Conservation (phyloP, 148 eudicot genomes). For the Limonium bicolor region DNA sequence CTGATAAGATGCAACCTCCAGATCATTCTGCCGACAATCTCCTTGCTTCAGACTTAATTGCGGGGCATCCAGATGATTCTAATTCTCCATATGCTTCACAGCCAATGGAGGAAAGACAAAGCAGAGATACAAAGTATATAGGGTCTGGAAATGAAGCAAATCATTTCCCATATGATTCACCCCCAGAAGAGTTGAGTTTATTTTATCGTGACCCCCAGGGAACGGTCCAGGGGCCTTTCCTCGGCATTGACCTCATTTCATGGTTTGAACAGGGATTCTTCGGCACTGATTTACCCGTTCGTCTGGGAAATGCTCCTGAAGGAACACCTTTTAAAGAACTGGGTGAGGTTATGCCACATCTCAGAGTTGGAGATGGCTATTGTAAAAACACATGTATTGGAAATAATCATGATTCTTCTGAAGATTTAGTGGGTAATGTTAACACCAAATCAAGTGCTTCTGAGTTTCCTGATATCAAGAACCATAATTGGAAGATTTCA, state of each 20-base stretch:
- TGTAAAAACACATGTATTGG: slow-evolving; percentile 13
- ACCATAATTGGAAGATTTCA: slow-evolving; percentile 33
- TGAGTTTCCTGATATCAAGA: slow-evolving; percentile 18
- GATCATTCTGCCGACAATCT: slow-evolving; percentile 19
- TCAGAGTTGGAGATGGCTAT: slow-evolving; percentile 27
- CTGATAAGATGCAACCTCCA: slow-evolving; percentile 12
- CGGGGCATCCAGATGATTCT: slow-evolving; percentile 34
- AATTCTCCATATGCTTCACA: slow-evolving; percentile 23
- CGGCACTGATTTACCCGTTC: slow-evolving; percentile 68
- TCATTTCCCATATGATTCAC: slow-evolving; percentile 22
- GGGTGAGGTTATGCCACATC: slow-evolving; percentile 81
- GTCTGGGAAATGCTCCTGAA: slow-evolving; percentile 64
- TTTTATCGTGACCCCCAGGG: slow-evolving; percentile 90
- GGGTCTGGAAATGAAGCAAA: slow-evolving; percentile 20
- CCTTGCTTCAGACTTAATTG: slow-evolving; percentile 16
- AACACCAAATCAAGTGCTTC: slow-evolving; percentile 30
- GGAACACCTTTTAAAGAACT: slow-evolving; percentile 49
- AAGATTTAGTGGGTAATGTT: slow-evolving; percentile 14
- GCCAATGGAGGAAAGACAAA: slow-evolving; percentile 28
- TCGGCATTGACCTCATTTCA: slow-evolving; percentile 82
- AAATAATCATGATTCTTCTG: slow-evolving; percentile 17
- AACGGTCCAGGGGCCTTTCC: slow-evolving; percentile 91
- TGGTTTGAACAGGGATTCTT: slow-evolving; percentile 99
- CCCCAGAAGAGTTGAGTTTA: slow-evolving; percentile 69
- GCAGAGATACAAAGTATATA: slow-evolving; percentile 17